Percentiles rank a stretch among this genome's conserved stretches.
Conservation (phyloP, 129 eudicot species). For the Oenanthe sinensis region DNA sequence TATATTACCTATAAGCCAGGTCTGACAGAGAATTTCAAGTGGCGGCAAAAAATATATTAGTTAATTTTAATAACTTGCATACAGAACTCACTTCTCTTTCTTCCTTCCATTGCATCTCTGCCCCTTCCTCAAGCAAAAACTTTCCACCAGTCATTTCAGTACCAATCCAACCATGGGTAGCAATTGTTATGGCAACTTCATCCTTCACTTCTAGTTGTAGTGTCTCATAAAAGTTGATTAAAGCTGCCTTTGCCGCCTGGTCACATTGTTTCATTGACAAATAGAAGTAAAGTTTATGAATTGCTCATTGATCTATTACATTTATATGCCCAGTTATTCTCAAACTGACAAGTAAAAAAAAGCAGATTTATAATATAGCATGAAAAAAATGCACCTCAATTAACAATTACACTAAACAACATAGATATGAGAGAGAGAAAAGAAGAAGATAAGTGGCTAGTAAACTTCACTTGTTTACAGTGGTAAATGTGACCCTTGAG, state of each 20-base stretch:
- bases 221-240: conserved; percentile 84
- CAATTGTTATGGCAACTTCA: conserved; percentile 76
- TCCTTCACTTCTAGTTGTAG: conserved; percentile 68
- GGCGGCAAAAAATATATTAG: neutral
- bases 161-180: conserved; percentile 98
- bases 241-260: conserved; percentile 94
- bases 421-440: neutral
- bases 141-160: conserved; percentile 69
- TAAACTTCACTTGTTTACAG: neutral
- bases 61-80: neutral
- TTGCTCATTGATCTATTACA: neutral
- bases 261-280: neutral
- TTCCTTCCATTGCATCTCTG: conserved; percentile 99
- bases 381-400: neutral
- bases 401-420: neutral
- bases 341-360: neutral
- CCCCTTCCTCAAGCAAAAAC: conserved; percentile 77
- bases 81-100: conserved; percentile 70
- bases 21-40: neutral
- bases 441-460: neutral
- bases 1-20: neutral
- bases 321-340: neutral
- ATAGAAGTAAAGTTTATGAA: neutral
- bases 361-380: neutral
- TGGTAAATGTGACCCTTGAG: neutral